Percentiles rank a stretch among this genome's conserved stretches.
These are phyloP conservation scores for Xylaria acuta DNA, from an alignment of 495 filamentous ascomycete genomes.

Conservation along the genomic window DNA sequence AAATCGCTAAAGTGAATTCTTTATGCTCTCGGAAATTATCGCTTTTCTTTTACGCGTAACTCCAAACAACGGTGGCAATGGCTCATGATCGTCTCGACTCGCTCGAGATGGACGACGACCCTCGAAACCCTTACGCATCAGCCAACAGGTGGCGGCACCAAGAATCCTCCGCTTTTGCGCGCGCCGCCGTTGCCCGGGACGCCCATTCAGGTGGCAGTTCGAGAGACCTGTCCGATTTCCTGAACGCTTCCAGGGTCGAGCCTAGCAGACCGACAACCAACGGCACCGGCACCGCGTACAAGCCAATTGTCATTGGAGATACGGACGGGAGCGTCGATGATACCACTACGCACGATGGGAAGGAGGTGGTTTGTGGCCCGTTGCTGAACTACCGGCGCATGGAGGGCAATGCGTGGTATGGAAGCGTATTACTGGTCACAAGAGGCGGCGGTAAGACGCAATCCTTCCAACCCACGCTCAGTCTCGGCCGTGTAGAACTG, in stretches of 20 bases:
- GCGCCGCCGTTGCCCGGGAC: slow-evolving; percentile 48
- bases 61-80: slow-evolving; percentile 28
- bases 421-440: slow-evolving; percentile 82
- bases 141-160: slow-evolving; percentile 57
- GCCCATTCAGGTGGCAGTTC: slow-evolving; percentile 46
- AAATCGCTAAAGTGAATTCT: background rate
- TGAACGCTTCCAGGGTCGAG: slow-evolving; percentile 55
- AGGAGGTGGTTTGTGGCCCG: slow-evolving; percentile 78
- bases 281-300: slow-evolving; percentile 39
- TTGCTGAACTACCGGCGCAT: slow-evolving; percentile 85
- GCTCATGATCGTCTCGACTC: slow-evolving; percentile 40
- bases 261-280: slow-evolving; percentile 34
- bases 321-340: slow-evolving; percentile 37
- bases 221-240: slow-evolving; percentile 55
- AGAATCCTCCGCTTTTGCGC: slow-evolving; percentile 56
- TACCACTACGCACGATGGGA: slow-evolving; percentile 42
- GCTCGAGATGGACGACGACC: slow-evolving; percentile 36
- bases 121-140: slow-evolving; percentile 56
- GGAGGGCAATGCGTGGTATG: slow-evolving; percentile 77
- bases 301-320: slow-evolving; percentile 50
- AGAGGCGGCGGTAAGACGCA: slow-evolving; percentile 63
- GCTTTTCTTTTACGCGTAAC: background rate
- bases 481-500: slow-evolving; percentile 36
- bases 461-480: slow-evolving; percentile 40
- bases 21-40: background rate